Evolutionary conservation across 2,329 filamentous ascomycete genomes (phyloP), one percentile per base, ranked within the genome.

Genomic region (Penicillium brevicompactum): DNA sequence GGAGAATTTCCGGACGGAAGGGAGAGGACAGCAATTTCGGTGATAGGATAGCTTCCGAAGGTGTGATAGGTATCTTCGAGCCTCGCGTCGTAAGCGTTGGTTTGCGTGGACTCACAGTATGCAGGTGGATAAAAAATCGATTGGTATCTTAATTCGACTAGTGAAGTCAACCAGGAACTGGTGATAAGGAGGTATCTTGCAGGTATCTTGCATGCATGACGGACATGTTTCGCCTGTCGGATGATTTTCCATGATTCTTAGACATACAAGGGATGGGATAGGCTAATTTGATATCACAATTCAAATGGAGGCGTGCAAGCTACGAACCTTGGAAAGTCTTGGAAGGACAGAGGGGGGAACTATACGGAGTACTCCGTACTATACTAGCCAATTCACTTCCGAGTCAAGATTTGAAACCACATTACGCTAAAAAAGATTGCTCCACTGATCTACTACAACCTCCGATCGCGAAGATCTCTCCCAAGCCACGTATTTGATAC

Each of bases 401-500:
- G 21, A 51, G 34, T 46, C 27, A 51, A 42, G 11, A 32, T 45
- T 14, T 9, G 14, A 32, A 56, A 22, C 30, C 18, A 48, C 34
- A 38, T 46, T 5, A 32, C 44, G 7, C 24, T 31, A 27, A 55
- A 32, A 43, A 43, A 32, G 32, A 47, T 41, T 55, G 47, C 52
- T 51, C 52, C 47, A 55, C 52, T 55, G 52, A 55, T 55, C 47
- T 54, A 41, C 52, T n/a, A 46, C 41, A 32, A 51, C 27, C 22
- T 45, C 24, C 27, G 47, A 50, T 54, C 24, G 5, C 24, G 52
- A 54, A 51, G 47, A 55, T 51, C 52, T 16, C 21, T 53, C 31
- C 34, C 40, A 22, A 32, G 21, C 30, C 38, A 37, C 16, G 49
- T 5, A 32, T 24, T 11, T n/a, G 41, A 40, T 51, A 45, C 32